Conservation (phyloP, 31 red algal genomes). For the Porphyra umbilicalis region DNA sequence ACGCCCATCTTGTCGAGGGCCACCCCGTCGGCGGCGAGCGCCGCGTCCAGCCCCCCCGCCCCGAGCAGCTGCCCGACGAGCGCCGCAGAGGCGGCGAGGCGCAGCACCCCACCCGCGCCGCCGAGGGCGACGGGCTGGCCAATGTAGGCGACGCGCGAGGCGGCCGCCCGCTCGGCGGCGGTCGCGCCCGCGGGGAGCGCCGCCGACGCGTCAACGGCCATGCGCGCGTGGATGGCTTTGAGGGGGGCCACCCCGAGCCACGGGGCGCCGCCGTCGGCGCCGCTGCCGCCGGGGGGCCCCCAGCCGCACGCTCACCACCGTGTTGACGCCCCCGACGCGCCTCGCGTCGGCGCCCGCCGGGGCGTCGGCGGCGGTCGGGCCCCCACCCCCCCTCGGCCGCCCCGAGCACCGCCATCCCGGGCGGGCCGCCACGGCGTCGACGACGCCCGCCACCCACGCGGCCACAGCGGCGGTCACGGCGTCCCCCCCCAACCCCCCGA, state of each 20-base stretch:
- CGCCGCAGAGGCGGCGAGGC: conserved; percentile 53
- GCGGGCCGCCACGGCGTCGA: background rate
- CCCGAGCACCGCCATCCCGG: background rate
- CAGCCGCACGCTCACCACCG: background rate
- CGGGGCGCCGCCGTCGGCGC: background rate
- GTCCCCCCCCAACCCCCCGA: background rate
- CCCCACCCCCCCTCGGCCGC: background rate
- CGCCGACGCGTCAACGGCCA: conserved; percentile 39
- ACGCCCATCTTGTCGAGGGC: conserved; percentile 53
- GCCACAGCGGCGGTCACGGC: background rate
- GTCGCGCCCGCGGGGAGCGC: conserved; percentile 10
- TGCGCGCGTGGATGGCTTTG: background rate
- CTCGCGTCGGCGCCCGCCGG: background rate
- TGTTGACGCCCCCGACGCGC: background rate
- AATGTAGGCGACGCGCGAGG: conserved; percentile 17
- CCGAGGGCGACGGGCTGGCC: conserved; percentile 71
- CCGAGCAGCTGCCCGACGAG: conserved; percentile 34
- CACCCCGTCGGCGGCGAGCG: conserved; percentile 22
- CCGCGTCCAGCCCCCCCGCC: conserved; percentile 16
- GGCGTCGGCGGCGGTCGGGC: background rate
- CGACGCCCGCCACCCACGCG: background rate
- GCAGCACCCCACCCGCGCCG: conserved; percentile 12
- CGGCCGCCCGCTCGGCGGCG: conserved; percentile 26
- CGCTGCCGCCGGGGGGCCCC: background rate
- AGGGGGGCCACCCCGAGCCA: background rate